phyloP scores from a whole-genome alignment of 2,329 filamentous ascomycete species.

The Colletotrichum liriopes region DNA sequence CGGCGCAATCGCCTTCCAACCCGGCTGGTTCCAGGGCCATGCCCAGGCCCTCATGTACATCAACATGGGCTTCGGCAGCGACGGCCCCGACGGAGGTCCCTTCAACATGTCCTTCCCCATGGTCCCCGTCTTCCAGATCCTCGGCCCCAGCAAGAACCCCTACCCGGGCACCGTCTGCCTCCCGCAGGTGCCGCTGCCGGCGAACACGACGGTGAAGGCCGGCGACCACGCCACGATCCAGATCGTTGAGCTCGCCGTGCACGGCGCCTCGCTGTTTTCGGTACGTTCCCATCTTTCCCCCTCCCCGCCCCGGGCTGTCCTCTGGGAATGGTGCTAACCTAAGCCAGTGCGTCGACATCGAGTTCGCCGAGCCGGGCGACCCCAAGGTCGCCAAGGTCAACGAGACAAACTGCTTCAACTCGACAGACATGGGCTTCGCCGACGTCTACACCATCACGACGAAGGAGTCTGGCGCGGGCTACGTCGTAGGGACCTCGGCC shows the following conservation, averaged over 20 bases:
- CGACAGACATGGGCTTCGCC: constrained; percentile 81
- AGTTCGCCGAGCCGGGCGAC: constrained; percentile 85
- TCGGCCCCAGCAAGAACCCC: constrained; percentile 85
- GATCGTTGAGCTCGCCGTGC: constrained; percentile 84
- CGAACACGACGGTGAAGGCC: constrained; percentile 76
- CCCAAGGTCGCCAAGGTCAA: constrained; percentile 79
- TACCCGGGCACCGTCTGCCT: constrained; percentile 92
- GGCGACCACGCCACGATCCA: constrained; percentile 96
- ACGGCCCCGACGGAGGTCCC: constrained; percentile 76
- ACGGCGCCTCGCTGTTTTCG: constrained; percentile 87
- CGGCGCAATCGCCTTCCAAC: constrained; percentile 91
- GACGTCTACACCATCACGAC: constrained; percentile 80
- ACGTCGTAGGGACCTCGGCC: constrained; percentile 46
- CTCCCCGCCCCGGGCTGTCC: not conserved
- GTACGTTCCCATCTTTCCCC: constrained; percentile 64
- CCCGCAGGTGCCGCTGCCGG: constrained; percentile 88
- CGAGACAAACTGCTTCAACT: constrained; percentile 90
- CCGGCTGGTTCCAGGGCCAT: constrained; percentile 96
- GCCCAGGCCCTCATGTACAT: constrained; percentile 86
- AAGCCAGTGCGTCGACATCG: constrained; percentile 91
- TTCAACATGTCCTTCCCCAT: constrained; percentile 90
- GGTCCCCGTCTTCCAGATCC: constrained; percentile 84
- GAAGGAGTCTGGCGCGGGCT: constrained; percentile 54
- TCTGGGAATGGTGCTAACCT: not conserved
- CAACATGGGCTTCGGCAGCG: constrained; percentile 88